Evolutionary conservation across 306 rosid genomes (phyloP), one percentile per base, ranked within the genome.

Genomic region (Hippophae gyantsensis): DNA sequence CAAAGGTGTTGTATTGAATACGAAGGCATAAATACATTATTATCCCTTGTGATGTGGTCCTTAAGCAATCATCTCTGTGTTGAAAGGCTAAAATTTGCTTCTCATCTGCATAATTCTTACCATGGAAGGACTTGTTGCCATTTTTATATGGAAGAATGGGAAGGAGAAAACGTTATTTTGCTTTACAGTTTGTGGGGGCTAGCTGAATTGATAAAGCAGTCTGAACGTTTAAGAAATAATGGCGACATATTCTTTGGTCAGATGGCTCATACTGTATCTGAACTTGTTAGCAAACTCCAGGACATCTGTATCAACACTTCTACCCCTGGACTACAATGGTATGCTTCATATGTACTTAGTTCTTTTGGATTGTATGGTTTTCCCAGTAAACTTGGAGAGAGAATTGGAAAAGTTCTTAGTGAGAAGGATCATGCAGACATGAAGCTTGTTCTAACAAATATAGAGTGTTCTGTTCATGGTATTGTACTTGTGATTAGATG

Each of bases 301-400:
- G 86, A 82, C 42, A 81, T 81, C 57, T 83, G 78, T 65, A 62
- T 57, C 42, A 52, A 63, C 60, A 74, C 65, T 64, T 76, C 55
- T 65, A 55, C 81, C 78, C 78, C 75, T 56, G 96, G 87, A 63
- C 72, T 85, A 25, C 77, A 78, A 69, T 87, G 90, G 89, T 87
- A 77, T 79, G 84, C 86, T 78, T 65, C 92, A 32, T 76, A 79
- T 63, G 56, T 76, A 74, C 86, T 85, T 55, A 76, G 86, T 69
- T 76, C 67, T 73, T 78, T 83, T 72, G 90, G 83, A 65, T 63
- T 72, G 50, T 90, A 85, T 51, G 97, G 97, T 66, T 90, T 85
- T 78, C 89, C 97, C 26, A 74, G 74, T 77, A 89, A 79, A 67
- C 73, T 81, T 23, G 81, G 77, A 58, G 78, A 74, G 67, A 82